Percentiles rank a stretch among this genome's conserved stretches.
Evolutionary conservation across 768 basidiomycete species (phyloP).

Genomic region (Podaxis sp.): DNA sequence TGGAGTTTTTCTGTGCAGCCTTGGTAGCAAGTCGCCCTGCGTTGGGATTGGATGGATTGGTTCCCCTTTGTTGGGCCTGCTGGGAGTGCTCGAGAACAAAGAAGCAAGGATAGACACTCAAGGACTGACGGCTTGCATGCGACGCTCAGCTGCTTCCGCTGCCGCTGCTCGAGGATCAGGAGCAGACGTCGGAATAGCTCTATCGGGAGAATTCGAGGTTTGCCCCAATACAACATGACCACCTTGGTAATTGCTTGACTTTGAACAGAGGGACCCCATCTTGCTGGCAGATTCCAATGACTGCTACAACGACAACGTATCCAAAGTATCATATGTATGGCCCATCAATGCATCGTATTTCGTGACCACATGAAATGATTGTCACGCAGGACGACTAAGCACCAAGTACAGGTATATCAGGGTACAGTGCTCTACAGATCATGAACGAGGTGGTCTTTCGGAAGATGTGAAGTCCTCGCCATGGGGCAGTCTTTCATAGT

Average conservation of each 20-base stretch:
- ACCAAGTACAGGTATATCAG: not conserved
- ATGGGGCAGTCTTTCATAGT: slow-evolving; percentile 25
- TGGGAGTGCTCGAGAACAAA: slow-evolving; percentile 18
- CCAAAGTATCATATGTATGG: too few relatives aligned
- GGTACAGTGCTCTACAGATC: not conserved
- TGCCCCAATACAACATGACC: slow-evolving; percentile 45
- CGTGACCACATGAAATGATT: not conserved
- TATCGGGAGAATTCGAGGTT: slow-evolving; percentile 23
- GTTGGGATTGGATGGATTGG: slow-evolving; percentile 40
- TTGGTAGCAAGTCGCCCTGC: slow-evolving; percentile 42
- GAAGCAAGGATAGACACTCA: slow-evolving; percentile 12
- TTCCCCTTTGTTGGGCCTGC: slow-evolving; percentile 42
- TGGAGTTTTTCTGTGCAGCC: slow-evolving; percentile 31
- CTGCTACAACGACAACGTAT: not conserved
- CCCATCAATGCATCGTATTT: not conserved
- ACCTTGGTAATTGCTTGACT: slow-evolving; percentile 36
- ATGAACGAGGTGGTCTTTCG: slow-evolving; percentile 1
- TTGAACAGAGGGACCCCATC: slow-evolving; percentile 63
- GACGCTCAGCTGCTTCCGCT: slow-evolving; percentile 59
- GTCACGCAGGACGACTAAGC: not conserved
- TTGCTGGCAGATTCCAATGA: slow-evolving; percentile 1
- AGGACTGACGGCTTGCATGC: slow-evolving; percentile 48
- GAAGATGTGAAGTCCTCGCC: not conserved
- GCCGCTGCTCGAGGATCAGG: slow-evolving; percentile 49
- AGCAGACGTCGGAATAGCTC: slow-evolving; percentile 21